These are phyloP conservation scores for Tagetes erecta DNA, from an alignment of 129 eudicot species.

Conservation along the genomic window DNA sequence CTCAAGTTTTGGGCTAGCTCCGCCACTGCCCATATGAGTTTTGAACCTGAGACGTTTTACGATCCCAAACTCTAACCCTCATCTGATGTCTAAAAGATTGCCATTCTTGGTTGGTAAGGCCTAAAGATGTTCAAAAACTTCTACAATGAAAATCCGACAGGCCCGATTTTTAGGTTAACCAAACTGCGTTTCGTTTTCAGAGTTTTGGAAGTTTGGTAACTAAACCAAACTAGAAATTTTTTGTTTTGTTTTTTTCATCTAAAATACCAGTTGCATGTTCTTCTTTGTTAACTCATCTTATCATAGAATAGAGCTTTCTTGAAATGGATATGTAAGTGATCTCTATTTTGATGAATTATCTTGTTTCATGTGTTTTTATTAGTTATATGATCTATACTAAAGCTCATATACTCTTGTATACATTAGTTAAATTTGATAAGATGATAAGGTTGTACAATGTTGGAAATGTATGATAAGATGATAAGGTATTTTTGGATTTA, in stretches of 20 bases:
- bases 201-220: not conserved
- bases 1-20: no score
- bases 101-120: conserved; percentile 7
- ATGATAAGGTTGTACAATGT: not conserved
- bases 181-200: not conserved
- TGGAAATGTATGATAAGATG: not conserved
- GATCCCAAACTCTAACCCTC: conserved; percentile 55
- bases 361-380: no score
- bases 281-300: not conserved
- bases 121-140: not conserved
- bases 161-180: not conserved
- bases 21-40: no score
- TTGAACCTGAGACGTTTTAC: no score
- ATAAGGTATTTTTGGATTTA: not conserved
- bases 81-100: conserved; percentile 60
- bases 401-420: not conserved
- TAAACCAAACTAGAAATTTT: not conserved
- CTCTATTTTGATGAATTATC: not conserved
- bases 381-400: not conserved
- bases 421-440: not conserved
- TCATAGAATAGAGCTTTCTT: not conserved
- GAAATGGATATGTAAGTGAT: not conserved
- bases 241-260: no score
- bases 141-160: not conserved
- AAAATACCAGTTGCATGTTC: no score